Evolutionary conservation across 441 rosid genomes (phyloP), one percentile per base, ranked within the genome.

Genomic region (Macaranga tanarius): DNA sequence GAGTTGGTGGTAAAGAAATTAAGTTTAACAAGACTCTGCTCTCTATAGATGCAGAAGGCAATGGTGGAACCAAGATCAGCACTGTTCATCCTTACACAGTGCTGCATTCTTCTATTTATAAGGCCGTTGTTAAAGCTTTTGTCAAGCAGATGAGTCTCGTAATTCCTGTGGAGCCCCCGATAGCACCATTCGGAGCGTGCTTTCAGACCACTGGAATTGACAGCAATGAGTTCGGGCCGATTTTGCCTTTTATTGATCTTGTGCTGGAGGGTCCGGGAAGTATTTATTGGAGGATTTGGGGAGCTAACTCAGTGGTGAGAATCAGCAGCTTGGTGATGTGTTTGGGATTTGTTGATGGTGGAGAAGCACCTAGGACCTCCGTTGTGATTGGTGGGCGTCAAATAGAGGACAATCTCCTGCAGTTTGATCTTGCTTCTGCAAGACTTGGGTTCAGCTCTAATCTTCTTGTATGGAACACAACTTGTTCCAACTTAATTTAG

Each of bases 271-370:
- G 45, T 42, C 79, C 68, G 4, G 59, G 59, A 19, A 56, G 50
- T 0, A 15, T 5, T 13, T 4, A 50, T 5, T 84, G 86, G 87
- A 76, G 69, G 26, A 75, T 86, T 10, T 76, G 64, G 1, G 86
- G 88, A 1, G 75, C 77, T 8, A 86, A 86, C 70, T 82, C 86
- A 8, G 76, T 81, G 85, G 85, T 80, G 42, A 15, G 20, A 50
- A 76, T 76, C 10, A 66, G 9, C 1, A 56, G 31, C 0, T 77
- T 73, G 38, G 83, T 76, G 13, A 1, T 79, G 48, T 86, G 90
- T 65, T 67, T 86, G 11, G 88, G 76, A 16, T 82, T 81, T n/a
- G 73, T 87, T 17, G 84, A 83, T 63, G 86, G 84, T 12, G 89
- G 87, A 1, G 11, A 1, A 50, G 17, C 67, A 3, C 79, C 79